Percentiles rank a stretch among this genome's conserved stretches.
These are phyloP conservation scores for Talaromyces proteolyticus DNA, from an alignment of 495 filamentous ascomycete genomes.

Conservation along the genomic window DNA sequence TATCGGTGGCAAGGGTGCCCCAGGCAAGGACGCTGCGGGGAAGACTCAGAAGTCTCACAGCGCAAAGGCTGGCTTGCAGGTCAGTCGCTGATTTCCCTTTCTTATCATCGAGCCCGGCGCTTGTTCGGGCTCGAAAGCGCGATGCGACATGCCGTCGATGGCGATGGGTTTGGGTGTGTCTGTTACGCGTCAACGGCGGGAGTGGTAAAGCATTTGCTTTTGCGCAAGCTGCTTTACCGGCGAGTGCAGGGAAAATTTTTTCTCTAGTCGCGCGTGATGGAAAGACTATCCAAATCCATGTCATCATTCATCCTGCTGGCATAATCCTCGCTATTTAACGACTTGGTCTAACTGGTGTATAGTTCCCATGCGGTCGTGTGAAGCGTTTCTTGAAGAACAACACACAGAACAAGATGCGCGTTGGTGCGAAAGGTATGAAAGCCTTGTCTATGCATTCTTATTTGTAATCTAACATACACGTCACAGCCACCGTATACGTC, in stretches of 20 bases:
- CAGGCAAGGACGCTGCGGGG: constrained; percentile 58
- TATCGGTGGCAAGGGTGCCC: constrained; percentile 89
- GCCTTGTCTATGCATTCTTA: constrained; percentile 3
- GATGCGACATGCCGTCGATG: background rate
- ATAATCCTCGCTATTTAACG: no score
- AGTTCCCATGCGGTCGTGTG: constrained; percentile 99
- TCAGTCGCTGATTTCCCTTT: constrained; percentile 45
- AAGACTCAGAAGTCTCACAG: constrained; percentile 98
- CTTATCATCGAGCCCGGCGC: background rate
- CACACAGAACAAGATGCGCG: constrained; percentile 99
- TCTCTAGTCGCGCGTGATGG: background rate
- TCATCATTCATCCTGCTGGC: no score
- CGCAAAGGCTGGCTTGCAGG: constrained; percentile 96
- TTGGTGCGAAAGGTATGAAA: constrained; percentile 77
- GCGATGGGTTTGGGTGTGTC: background rate
- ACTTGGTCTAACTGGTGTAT: no score
- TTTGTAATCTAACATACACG: background rate
- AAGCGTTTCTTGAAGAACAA: constrained; percentile 99
- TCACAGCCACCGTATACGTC: constrained; percentile 85
- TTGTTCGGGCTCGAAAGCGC: background rate
- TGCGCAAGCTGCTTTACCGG: background rate
- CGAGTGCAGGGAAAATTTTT: background rate
- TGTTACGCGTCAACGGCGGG: background rate
- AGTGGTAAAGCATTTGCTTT: background rate
- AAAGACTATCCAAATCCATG: background rate